phyloP scores from a whole-genome alignment of 345 rosid genomes.

The Tarenaya hassleriana region DNA sequence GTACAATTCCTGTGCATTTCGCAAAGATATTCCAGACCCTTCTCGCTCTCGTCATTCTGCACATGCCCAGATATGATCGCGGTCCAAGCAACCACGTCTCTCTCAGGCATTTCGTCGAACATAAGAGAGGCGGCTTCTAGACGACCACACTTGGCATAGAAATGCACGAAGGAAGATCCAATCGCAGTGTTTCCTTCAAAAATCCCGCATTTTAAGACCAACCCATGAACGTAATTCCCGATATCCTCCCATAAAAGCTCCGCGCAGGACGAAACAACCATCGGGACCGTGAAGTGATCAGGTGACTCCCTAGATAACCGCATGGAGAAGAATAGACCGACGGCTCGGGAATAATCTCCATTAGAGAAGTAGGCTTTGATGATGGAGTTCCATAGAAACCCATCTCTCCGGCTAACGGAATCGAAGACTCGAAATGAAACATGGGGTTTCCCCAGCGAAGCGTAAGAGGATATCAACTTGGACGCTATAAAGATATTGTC shows the following conservation, averaged over 20 bases:
- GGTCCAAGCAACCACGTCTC: slow-evolving; percentile 70
- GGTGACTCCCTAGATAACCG: slow-evolving; percentile 27
- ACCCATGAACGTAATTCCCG: slow-evolving; percentile 45
- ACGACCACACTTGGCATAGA: slow-evolving; percentile 44
- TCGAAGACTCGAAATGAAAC: slow-evolving; percentile 36
- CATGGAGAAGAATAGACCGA: slow-evolving; percentile 41
- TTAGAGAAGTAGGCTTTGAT: slow-evolving; percentile 60
- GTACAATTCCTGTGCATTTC: slow-evolving; percentile 40
- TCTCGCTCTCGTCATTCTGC: slow-evolving; percentile 49
- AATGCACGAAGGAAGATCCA: slow-evolving; percentile 56
- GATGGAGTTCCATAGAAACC: slow-evolving; percentile 66
- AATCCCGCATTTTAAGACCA: slow-evolving; percentile 42
- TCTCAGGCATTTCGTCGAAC: slow-evolving; percentile 52
- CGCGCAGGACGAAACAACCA: slow-evolving; percentile 59
- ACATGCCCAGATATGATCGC: slow-evolving; percentile 58
- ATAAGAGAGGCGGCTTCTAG: slow-evolving; percentile 36
- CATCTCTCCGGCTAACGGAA: slow-evolving; percentile 36
- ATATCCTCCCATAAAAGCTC: slow-evolving; percentile 36
- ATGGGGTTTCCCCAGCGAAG: slow-evolving; percentile 30
- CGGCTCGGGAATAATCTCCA: slow-evolving; percentile 35
- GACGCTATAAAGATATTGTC: slow-evolving; percentile 47
- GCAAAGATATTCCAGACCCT: slow-evolving; percentile 42
- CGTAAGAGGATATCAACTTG: slow-evolving; percentile 52
- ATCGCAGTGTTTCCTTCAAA: slow-evolving; percentile 35
- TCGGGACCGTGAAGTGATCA: slow-evolving; percentile 51